Conservation (phyloP, 768 basidiomycete species). For the Phylloporus arenicola region DNA sequence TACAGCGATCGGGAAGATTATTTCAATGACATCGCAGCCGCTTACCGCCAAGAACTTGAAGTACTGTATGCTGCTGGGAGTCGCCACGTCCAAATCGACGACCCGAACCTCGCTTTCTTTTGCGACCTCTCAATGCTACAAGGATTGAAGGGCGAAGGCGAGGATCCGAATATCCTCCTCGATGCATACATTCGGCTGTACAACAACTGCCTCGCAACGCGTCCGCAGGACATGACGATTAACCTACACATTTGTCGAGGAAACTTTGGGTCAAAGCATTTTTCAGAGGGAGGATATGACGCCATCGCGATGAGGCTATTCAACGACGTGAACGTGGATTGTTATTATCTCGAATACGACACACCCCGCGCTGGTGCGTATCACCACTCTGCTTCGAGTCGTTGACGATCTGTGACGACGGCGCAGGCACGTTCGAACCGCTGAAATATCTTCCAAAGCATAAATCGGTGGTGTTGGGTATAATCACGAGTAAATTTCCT, state of each 20-base stretch:
- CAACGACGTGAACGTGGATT: constrained; percentile 40
- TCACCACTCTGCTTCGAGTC: neutral
- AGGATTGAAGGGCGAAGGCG: neutral
- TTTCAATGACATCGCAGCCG: constrained; percentile 8
- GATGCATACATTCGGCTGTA: neutral
- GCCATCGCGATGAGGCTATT: constrained; percentile 41
- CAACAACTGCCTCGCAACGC: neutral
- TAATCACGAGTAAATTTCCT: constrained; percentile 41
- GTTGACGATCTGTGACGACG: too few relatives aligned
- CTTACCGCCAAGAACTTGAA: too few relatives aligned
- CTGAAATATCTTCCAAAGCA: too few relatives aligned
- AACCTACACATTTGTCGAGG: neutral
- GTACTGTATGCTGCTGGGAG: neutral
- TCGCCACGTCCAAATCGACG: neutral
- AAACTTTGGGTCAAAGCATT: neutral
- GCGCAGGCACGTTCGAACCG: too few relatives aligned
- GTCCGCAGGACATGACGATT: neutral
- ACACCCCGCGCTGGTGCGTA: constrained; percentile 40
- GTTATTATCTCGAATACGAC: constrained; percentile 46
- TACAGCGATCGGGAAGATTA: too few relatives aligned
- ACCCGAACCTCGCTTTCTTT: neutral
- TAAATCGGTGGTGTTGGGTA: too few relatives aligned
- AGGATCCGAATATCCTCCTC: neutral
- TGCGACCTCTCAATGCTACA: neutral
- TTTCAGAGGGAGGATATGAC: constrained; percentile 41